phyloP scores from a whole-genome alignment of 768 basidiomycete genomes.

The Lentinula sp. region DNA sequence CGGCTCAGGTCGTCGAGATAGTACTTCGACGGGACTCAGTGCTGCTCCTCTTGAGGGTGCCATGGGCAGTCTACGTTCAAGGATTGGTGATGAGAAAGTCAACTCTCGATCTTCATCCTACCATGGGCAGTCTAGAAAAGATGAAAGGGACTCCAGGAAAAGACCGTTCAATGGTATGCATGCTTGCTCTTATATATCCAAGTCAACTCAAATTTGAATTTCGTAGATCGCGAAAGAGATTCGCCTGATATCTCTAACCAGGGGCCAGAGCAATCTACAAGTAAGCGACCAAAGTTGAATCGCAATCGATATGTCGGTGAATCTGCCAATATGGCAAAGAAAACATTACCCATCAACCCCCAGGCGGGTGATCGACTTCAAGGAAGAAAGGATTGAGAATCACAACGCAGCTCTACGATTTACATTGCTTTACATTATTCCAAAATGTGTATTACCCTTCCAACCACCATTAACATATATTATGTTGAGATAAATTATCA shows the following conservation, averaged over 20 bases:
- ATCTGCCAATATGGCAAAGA: constrained; percentile 5
- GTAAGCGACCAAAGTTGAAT: constrained; percentile 2
- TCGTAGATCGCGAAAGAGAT: constrained; percentile 61
- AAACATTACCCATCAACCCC: constrained; percentile 38
- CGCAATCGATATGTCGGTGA: constrained; percentile 4
- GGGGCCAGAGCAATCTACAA: background rate
- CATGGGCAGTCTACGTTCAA: constrained; percentile 40
- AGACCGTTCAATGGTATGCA: constrained; percentile 60
- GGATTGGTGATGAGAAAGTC: constrained; percentile 57
- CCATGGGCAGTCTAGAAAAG: constrained; percentile 29
- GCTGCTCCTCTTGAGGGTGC: constrained; percentile 9
- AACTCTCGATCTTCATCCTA: constrained; percentile 41
- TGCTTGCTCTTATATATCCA: background rate
- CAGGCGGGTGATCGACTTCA: constrained; percentile 52
- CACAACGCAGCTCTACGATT: constrained; percentile 9
- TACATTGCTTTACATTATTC: constrained; percentile 7
- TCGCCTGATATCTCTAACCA: constrained; percentile 27
- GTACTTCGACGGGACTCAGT: constrained; percentile 7
- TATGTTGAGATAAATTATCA: constrained; percentile 9
- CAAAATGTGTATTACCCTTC: background rate
- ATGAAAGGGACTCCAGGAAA: constrained; percentile 65
- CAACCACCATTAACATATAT: constrained; percentile 2
- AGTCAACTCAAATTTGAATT: background rate
- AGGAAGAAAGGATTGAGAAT: constrained; percentile 46
- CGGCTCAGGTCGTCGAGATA: constrained; percentile 18